These are phyloP conservation scores for Sungouiozyma ichnusensis DNA, from an alignment of 805 yeast species.

Conservation along the genomic window DNA sequence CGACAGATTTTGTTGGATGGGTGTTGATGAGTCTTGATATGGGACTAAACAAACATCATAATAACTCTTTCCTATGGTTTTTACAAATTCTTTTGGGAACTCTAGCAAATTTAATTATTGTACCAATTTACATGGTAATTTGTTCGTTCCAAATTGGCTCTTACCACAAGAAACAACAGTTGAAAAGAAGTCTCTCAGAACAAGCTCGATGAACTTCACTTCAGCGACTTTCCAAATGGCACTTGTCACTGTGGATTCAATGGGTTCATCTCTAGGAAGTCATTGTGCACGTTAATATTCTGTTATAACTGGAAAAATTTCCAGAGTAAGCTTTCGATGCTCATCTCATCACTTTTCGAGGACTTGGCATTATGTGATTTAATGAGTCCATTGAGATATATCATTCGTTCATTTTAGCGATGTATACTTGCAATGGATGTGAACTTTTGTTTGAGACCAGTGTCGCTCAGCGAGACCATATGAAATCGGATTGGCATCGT, in stretches of 20 bases:
- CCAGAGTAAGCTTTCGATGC: background rate
- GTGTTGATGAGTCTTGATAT: conserved; percentile 53
- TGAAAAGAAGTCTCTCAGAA: background rate
- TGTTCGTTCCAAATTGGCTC: conserved; percentile 42
- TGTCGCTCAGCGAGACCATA: conserved; percentile 75
- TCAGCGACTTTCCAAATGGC: too few relatives aligned
- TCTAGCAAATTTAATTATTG: conserved; percentile 37
- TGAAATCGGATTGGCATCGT: conserved; percentile 98
- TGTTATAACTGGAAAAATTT: background rate
- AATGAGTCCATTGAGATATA: too few relatives aligned
- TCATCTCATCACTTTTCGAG: background rate
- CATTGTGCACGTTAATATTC: background rate
- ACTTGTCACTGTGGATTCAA: too few relatives aligned
- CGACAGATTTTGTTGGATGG: conserved; percentile 84
- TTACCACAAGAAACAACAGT: conserved; percentile 34
- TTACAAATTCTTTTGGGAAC: conserved; percentile 41
- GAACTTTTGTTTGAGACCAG: conserved; percentile 65
- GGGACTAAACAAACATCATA: conserved; percentile 51
- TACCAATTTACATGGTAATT: conserved; percentile 47
- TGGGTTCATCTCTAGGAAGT: too few relatives aligned
- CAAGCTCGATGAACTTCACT: background rate
- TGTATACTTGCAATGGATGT: conserved; percentile 80
- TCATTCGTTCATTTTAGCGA: too few relatives aligned
- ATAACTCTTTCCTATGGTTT: conserved; percentile 40
- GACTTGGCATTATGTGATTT: too few relatives aligned